phyloP scores from a whole-genome alignment of 2,329 filamentous ascomycete species.

The Sporothrix schenckii region DNA sequence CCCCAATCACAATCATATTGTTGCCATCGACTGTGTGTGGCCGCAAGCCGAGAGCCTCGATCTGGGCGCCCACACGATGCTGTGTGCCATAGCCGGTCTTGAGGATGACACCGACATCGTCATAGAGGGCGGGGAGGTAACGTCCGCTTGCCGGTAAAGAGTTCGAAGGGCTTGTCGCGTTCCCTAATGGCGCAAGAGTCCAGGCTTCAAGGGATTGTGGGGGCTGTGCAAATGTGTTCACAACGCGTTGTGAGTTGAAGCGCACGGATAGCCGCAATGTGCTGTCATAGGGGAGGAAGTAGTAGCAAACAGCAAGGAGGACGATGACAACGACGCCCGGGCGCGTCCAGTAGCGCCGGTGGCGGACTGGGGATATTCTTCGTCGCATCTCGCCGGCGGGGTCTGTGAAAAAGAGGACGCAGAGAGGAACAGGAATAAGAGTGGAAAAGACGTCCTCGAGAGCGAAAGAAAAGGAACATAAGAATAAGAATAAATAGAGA shows the following conservation, averaged over 20 bases:
- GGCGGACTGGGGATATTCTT: slow-evolving; percentile 22
- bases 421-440: not conserved
- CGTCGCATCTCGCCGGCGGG: slow-evolving; percentile 8
- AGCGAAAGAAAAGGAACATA: not conserved
- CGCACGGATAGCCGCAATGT: slow-evolving; percentile 38
- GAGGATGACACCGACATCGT: slow-evolving; percentile 56
- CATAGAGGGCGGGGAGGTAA: slow-evolving; percentile 48
- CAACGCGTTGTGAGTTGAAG: slow-evolving; percentile 37
- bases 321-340: not conserved
- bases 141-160: slow-evolving; percentile 36
- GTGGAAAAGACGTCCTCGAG: too few species aligned
- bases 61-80: slow-evolving; percentile 51
- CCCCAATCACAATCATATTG: slow-evolving; percentile 55
- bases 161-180: slow-evolving; percentile 35
- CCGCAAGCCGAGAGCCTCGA: slow-evolving; percentile 50
- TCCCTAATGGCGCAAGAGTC: slow-evolving; percentile 7
- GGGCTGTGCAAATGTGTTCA: slow-evolving; percentile 46
- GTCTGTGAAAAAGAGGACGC: not conserved
- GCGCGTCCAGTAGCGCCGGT: slow-evolving; percentile 25
- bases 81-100: slow-evolving; percentile 62
- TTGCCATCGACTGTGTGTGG: slow-evolving; percentile 45
- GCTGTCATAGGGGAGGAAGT: slow-evolving; percentile 42
- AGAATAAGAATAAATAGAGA: not conserved
- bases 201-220: slow-evolving; percentile 28
- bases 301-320: slow-evolving; percentile 34